Base-by-base conservation (phyloP, 1,139 yeast species). In the Hemisphaericaspora xylofermentans region DNA sequence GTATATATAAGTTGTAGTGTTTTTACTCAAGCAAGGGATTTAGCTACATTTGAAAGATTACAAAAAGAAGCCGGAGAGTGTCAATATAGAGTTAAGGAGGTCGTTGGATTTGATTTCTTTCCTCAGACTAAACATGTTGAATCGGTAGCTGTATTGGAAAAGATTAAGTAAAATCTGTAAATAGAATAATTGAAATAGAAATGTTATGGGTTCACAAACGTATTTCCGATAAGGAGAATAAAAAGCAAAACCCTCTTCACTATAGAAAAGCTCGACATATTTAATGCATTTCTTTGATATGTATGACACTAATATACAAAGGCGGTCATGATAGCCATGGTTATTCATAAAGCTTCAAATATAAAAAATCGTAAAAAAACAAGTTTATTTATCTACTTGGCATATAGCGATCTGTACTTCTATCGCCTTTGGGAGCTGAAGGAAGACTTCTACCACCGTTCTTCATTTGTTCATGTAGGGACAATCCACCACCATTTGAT, bases 101-200 rank as follows among this genome's bases (percentile, higher is more conserved):
- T 72, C 3, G 54, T 54, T 1, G 78, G 77, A 3, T 72, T 71
- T 51, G 78, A 72, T 47, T 72, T 72, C 53, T 72, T 71, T 41
- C 77, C 78, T 1, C 78, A 72, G 46, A 71, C 78, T 0, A 71
- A 69, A 43, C 78, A 72, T 48, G 74, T 72, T 9, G 78, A 72
- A 49, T 59, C 73, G 1, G 61, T 72, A 3, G 76, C 76, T 0
- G 51, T 72, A 3, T 46, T 72, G 31, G 68, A 68, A 42, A 47
- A 29, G 38, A 26, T 32, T 3, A 31, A 31, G 25, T 18, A 31
- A 10, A 10, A 17, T 36, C 15, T 31, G 34, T 19, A 31, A n/a
- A 18, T 15, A 29, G 33, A n/a, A n/a, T n/a, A n/a, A n/a, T n/a
- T n/a, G n/a, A n/a, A n/a, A n/a, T n/a, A n/a, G n/a, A n/a, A n/a